Conservation (phyloP, 306 rosid species). For the Spatholobus suberectus region DNA sequence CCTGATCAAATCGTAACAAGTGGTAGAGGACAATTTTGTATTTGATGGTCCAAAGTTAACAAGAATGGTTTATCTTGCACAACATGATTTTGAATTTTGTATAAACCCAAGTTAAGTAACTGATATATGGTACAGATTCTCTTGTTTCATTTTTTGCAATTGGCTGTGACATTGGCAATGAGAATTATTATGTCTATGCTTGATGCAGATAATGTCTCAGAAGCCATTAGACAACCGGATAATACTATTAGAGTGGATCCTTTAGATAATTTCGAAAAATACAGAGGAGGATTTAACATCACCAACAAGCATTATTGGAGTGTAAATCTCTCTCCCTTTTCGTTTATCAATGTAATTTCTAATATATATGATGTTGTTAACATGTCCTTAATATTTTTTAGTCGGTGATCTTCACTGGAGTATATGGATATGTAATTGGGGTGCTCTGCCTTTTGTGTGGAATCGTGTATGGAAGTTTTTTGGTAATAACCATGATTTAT, state of each 20-base stretch:
- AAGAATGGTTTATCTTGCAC: constrained; percentile 12
- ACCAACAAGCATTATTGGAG: constrained; percentile 90
- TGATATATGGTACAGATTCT: not conserved
- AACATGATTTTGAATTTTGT: not conserved
- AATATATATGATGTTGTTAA: constrained; percentile 24
- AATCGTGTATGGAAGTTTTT: constrained; percentile 52
- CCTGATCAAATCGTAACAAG: not conserved
- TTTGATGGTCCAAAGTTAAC: not conserved
- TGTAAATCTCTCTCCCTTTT: constrained; percentile 54
- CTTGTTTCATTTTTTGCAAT: not conserved
- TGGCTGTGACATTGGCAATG: not conserved
- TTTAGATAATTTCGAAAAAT: constrained; percentile 59
- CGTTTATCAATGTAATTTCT: not conserved
- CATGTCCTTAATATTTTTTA: constrained; percentile 38
- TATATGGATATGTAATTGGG: constrained; percentile 74
- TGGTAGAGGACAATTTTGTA: not conserved
- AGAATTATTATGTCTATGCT: constrained; percentile 44
- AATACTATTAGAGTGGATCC: constrained; percentile 75
- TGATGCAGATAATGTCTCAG: constrained; percentile 47
- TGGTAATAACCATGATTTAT: constrained; percentile 38
- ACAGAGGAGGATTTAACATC: constrained; percentile 80
- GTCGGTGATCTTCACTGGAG: constrained; percentile 78
- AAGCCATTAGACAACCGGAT: constrained; percentile 44
- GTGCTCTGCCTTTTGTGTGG: constrained; percentile 74
- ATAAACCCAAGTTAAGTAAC: not conserved